Base-by-base conservation (phyloP, 495 filamentous ascomycete species). In the Lasiosphaeria hispida region DNA sequence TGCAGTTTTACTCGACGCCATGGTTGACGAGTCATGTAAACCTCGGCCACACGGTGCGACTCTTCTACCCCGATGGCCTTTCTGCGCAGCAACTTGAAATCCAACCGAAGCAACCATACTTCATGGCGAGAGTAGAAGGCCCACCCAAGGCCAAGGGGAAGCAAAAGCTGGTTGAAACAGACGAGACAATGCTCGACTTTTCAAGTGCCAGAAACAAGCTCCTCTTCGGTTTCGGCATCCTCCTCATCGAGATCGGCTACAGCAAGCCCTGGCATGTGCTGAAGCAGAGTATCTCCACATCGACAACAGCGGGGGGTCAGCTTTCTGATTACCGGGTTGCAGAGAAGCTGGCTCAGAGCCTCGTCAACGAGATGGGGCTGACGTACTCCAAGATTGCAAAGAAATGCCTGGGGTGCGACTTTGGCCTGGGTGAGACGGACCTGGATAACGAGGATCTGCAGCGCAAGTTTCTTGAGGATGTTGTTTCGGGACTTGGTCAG, bases 1-100 rank as follows among this genome's bases (percentile, higher is more conserved):
- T 56, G 23, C 40, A 56, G 15, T 56, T 47, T 33, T 43, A 56
- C 53, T 56, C 53, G 40, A 56, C 53, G 3, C 53, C 53, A 11
- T 56, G 53, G 53, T 33, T 56, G 30, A 17, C 41, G 4, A 17
- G 14, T 7, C n/a, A n/a, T n/a, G 14, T n/a, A 10, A 14, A 43
- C 39, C 53, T 37, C 2, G 19, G 53, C 19, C 18, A 45, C 4
- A 5, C 47, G 15, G 41, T 56, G 18, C 10, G 42, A 8, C 48
- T 33, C 33, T n/a, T n/a, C n/a, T n/a, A n/a, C n/a, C n/a, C n/a
- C n/a, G n/a, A n/a, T n/a, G n/a, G n/a, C n/a, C n/a, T n/a, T n/a
- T n/a, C n/a, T n/a, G n/a, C n/a, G n/a, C n/a, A n/a, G n/a, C n/a
- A n/a, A n/a, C 39, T 47, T n/a, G 7, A 14, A 10, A 9, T 23